phyloP scores from a whole-genome alignment of 306 rosid genomes.

The Sicyos edulis region DNA sequence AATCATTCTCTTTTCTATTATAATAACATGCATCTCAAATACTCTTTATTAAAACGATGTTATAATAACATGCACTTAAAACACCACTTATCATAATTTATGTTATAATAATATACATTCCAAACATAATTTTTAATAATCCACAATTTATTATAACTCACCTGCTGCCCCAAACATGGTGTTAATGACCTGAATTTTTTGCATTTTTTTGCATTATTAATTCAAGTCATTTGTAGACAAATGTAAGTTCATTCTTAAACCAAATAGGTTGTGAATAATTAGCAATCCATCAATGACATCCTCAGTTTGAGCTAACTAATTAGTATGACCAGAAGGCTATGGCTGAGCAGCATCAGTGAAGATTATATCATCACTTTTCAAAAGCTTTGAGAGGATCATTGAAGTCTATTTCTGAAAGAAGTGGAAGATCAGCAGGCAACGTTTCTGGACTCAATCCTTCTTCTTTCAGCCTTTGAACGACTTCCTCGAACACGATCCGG shows the following conservation, averaged over 20 bases:
- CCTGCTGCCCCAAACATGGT: no score
- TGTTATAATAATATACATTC: no score
- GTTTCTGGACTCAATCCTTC: conserved; percentile 44
- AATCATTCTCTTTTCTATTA: no score
- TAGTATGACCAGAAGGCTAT: not conserved
- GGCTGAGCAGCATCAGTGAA: not conserved
- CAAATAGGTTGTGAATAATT: conserved; percentile 1
- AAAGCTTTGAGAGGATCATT: conserved; percentile 60
- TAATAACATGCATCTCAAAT: no score
- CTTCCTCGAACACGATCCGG: conserved; percentile 60
- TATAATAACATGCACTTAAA: no score
- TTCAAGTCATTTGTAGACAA: no score
- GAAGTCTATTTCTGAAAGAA: conserved; percentile 48
- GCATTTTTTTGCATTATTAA: not conserved
- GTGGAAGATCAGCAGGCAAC: conserved; percentile 59
- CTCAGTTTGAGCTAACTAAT: not conserved
- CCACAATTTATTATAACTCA: no score
- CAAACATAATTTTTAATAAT: no score
- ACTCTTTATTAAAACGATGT: no score
- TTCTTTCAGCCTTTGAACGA: conserved; percentile 47
- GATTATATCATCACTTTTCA: conserved; percentile 14
- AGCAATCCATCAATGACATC: not conserved
- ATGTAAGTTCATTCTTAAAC: not conserved
- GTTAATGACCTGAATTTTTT: not conserved
- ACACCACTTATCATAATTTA: no score